A percentile compares a stretch with the other conserved stretches of the same genome.
Conservation (phyloP, 2,329 filamentous ascomycete species). For the Calonectria crousiana region DNA sequence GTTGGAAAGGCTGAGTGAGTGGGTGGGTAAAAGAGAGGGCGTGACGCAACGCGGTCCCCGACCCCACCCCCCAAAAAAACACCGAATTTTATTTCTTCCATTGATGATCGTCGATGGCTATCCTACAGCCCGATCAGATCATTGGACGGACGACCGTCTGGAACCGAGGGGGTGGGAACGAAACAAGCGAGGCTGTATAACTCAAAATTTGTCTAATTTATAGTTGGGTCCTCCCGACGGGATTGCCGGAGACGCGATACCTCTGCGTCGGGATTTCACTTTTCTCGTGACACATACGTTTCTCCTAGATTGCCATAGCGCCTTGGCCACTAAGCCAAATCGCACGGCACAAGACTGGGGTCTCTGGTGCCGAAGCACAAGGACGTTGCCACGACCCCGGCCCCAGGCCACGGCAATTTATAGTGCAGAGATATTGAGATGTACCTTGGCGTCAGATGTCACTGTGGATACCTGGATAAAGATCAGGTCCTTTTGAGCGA, state of each 20-base stretch:
- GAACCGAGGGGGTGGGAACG: not conserved
- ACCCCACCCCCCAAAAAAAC: too few species aligned
- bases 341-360: not conserved
- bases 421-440: not conserved
- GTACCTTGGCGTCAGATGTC: not conserved
- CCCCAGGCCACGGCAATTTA: not conserved
- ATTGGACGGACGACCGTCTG: not conserved
- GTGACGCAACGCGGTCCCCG: not conserved
- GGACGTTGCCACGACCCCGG: not conserved
- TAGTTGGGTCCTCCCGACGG: not conserved
- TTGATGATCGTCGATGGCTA: not conserved
- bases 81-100: not conserved
- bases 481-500: not conserved
- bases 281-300: not conserved
- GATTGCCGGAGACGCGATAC: not conserved
- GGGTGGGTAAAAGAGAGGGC: not conserved
- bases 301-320: not conserved
- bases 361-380: not conserved
- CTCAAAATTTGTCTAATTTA: not conserved
- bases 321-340: not conserved
- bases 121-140: not conserved
- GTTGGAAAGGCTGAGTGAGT: not conserved
- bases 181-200: not conserved
- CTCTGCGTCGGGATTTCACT: not conserved
- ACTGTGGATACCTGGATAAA: not conserved